Evolutionary conservation across 306 rosid species (phyloP).

Genomic region (Trifolium subterraneum): DNA sequence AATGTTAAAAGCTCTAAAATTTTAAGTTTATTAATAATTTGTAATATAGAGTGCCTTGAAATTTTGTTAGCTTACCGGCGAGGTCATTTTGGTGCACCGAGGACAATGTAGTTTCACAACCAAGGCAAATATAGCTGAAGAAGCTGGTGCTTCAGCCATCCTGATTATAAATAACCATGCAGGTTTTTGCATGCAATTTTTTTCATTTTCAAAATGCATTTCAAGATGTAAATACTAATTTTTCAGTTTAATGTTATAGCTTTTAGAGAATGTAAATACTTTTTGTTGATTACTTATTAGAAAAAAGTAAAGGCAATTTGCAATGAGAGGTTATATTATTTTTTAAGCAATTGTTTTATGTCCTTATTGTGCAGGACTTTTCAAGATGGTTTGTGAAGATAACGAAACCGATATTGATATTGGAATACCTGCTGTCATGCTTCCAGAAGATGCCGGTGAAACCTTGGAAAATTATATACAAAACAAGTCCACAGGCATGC

Average conservation of each 20-base stretch:
- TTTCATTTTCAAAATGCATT: constrained; percentile 20
- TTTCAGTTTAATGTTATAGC: constrained; percentile 22
- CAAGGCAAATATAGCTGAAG: constrained; percentile 89
- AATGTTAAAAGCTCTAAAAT: constrained; percentile 32
- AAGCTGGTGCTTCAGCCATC: constrained; percentile 87
- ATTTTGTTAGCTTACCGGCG: constrained; percentile 79
- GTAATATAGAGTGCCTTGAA: constrained; percentile 58
- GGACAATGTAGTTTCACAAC: constrained; percentile 93
- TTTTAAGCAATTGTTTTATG: constrained; percentile 25
- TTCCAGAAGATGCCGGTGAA: constrained; percentile 86
- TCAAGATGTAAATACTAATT: neutral
- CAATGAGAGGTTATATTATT: constrained; percentile 8
- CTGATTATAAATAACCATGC: constrained; percentile 76
- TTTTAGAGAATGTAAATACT: constrained; percentile 6
- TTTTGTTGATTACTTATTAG: constrained; percentile 31
- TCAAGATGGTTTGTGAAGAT: constrained; percentile 92
- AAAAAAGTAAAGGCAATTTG: constrained; percentile 14
- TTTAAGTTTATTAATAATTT: constrained; percentile 43
- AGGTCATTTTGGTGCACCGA: constrained; percentile 85
- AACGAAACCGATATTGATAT: constrained; percentile 74
- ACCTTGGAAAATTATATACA: constrained; percentile 58
- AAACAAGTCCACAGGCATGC: constrained; percentile 58
- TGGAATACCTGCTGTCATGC: constrained; percentile 90
- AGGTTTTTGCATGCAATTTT: constrained; percentile 62
- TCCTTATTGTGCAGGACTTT: constrained; percentile 68